Conservation (phyloP, 768 basidiomycete species). For the Candolleomyces eurysporus region DNA sequence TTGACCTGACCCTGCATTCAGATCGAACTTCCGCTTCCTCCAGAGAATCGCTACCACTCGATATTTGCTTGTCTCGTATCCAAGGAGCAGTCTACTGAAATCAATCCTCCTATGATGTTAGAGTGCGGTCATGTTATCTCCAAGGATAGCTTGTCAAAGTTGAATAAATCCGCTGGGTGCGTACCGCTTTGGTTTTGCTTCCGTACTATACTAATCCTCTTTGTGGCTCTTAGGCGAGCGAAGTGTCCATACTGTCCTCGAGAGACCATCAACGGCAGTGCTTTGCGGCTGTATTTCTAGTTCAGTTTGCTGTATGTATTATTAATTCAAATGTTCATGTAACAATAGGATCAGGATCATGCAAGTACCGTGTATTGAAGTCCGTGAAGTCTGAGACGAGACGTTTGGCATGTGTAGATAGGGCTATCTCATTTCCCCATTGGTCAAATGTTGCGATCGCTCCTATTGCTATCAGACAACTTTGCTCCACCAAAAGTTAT, state of each 20-base stretch:
- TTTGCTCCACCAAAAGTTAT: too few relatives aligned
- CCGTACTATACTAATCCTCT: not conserved
- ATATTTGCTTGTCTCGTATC: slow-evolving; percentile 98
- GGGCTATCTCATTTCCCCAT: too few relatives aligned
- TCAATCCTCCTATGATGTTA: slow-evolving; percentile 98
- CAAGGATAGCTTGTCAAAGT: slow-evolving; percentile 84
- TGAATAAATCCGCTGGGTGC: slow-evolving; percentile 81
- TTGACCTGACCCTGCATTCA: slow-evolving; percentile 26
- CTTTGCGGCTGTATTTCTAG: slow-evolving; percentile 67
- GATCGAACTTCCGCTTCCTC: slow-evolving; percentile 91
- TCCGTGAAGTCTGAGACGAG: too few relatives aligned
- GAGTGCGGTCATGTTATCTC: slow-evolving; percentile 93
- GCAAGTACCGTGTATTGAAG: not conserved
- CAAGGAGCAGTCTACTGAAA: slow-evolving; percentile 91
- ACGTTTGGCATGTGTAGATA: too few relatives aligned
- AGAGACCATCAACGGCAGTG: slow-evolving; percentile 59
- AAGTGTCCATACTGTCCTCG: slow-evolving; percentile 97
- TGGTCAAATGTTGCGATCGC: too few relatives aligned
- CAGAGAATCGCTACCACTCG: slow-evolving; percentile 91
- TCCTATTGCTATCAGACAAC: too few relatives aligned
- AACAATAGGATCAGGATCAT: not conserved
- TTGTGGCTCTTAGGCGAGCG: slow-evolving; percentile 59
- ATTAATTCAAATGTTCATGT: not conserved
- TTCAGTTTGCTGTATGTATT: not conserved
- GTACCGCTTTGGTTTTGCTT: slow-evolving; percentile 14